A percentile compares a stretch with the other conserved stretches of the same genome.
phyloP scores from a whole-genome alignment of 495 filamentous ascomycete species.

The Amniculicola lignicola region DNA sequence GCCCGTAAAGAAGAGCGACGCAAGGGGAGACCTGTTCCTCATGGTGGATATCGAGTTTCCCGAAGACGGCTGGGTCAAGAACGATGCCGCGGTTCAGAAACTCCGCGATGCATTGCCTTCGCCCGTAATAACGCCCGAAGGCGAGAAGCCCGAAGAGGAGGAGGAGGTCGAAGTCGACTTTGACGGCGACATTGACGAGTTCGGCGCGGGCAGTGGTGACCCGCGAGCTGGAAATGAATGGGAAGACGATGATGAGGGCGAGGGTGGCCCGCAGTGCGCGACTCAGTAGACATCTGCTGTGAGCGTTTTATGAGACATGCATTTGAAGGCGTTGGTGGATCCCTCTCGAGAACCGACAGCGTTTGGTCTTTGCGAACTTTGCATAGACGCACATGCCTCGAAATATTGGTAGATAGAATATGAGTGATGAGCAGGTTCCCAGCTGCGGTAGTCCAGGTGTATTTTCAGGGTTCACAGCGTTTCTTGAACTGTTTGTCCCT shows the following conservation, averaged over 20 bases:
- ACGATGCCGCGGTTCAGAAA: constrained; percentile 60
- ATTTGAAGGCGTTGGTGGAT: constrained; percentile 1
- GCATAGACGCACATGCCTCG: too few species aligned
- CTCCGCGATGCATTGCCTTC: constrained; percentile 73
- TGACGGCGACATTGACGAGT: constrained; percentile 75
- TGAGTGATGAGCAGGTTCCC: too few species aligned
- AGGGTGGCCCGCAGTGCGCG: constrained; percentile 66
- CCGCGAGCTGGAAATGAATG: constrained; percentile 68
- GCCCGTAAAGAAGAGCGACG: constrained; percentile 81
- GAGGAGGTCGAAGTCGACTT: constrained; percentile 84
- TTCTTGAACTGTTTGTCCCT: too few species aligned
- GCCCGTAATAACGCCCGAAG: constrained; percentile 32
- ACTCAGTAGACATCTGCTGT: constrained; percentile 69
- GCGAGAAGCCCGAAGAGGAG: constrained; percentile 61
- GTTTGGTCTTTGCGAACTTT: too few species aligned
- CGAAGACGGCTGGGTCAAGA: constrained; percentile 73
- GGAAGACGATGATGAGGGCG: constrained; percentile 73
- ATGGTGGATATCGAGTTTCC: constrained; percentile 86
- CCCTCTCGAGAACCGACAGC: too few species aligned
- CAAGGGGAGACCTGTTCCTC: constrained; percentile 83
- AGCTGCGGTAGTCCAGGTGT: too few species aligned
- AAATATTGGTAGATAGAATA: too few species aligned
- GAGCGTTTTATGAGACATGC: not conserved
- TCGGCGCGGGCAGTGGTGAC: constrained; percentile 66
- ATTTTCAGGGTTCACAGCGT: too few species aligned